Base-by-base conservation (phyloP, 495 filamentous ascomycete genomes). In the Tuber brumale region DNA sequence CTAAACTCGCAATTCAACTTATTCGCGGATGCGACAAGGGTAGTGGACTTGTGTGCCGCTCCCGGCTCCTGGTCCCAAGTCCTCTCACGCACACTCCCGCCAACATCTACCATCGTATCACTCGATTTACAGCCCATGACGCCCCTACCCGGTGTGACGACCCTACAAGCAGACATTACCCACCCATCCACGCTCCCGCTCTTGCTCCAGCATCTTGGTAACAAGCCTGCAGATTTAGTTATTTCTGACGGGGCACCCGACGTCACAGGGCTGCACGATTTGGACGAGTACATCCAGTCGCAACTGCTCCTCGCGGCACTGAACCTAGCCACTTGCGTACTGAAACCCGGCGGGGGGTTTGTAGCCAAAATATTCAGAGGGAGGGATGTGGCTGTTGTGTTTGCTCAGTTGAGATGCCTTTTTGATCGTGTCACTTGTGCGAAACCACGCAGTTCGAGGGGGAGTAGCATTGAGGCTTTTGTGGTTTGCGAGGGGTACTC, bases 1-100 rank as follows among this genome's bases (percentile, higher is more conserved):
- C 89, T 99, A 69, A 92, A 98, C n/a, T 12, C 76, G 88, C 92
- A 96, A 86, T 99, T 97, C 88, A 91, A 97, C 83, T 89, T 99
- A 70, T 97, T 99, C 85, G 87, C 91, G 72, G 84, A 86, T 74
- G 70, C 42, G 35, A 75, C 81, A 82, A 89, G 95, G 66, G 95
- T 98, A 1, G 94, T 99, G 44, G 95, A 99, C 83, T 89, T 99
- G 48, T 99, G 95, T 83, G 95, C 95, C 57, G 95, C 95, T 2
- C 95, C 95, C 0, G 95, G 95, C 35, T 95, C 93, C 82, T 99
- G 95, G 95, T 94, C 92, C 23, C 95, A 99, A 83, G 95, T 99
- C 0, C 89, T 99, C 16, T 97, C 94, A 23, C 88, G 96, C 42
- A 92, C 97, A 1, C 84, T 99, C 66, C 81, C 81, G 6, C 71